Base-by-base conservation (phyloP, 2,329 filamentous ascomycete genomes). In the Sphaceloma murrayae region DNA sequence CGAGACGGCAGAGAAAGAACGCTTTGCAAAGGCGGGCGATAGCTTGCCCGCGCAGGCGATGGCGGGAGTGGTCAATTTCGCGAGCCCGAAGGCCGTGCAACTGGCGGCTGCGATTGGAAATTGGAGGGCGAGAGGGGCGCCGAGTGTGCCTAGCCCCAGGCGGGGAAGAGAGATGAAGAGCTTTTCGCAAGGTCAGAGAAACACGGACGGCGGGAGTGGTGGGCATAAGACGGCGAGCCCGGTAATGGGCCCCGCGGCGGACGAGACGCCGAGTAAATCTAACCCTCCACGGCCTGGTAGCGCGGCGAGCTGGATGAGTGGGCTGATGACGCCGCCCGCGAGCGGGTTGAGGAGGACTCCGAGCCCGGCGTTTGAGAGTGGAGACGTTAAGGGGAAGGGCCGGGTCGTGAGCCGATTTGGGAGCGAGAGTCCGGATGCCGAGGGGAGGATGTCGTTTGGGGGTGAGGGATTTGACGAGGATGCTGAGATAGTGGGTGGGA, bases 101-200 rank as follows among this genome's bases (percentile, higher is more conserved):
- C 82, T 94, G 17, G 85, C 86, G n/a, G 86, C 87, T n/a, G 89
- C 87, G n/a, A 94, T 88, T 77, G 88, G 86, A 34, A 94, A 82
- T 62, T 95, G 89, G 89, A 80, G 88, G 4, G 45, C 36, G 13
- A 16, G 26, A 11, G 46, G 32, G 11, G 26, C 48, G n/a, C 43
- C 32, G n/a, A 34, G 26, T 8, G 32, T 11, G 11, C 45, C 47
- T 7, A 33, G 42, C 4, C 43, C 33, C 2, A 30, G 36, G 8
- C 27, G 29, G 22, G 21, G 21, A 11, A 29, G 19, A 16, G 17
- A 9, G n/a, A 6, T n/a, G n/a, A n/a, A n/a, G n/a, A n/a, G n/a
- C n/a, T n/a, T n/a, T n/a, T n/a, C n/a, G n/a, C n/a, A n/a, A n/a
- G n/a, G n/a, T n/a, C n/a, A n/a, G n/a, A n/a, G n/a, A n/a, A n/a